Conservation (phyloP, 1,284 basidiomycete species). For the Tilletia caries region DNA sequence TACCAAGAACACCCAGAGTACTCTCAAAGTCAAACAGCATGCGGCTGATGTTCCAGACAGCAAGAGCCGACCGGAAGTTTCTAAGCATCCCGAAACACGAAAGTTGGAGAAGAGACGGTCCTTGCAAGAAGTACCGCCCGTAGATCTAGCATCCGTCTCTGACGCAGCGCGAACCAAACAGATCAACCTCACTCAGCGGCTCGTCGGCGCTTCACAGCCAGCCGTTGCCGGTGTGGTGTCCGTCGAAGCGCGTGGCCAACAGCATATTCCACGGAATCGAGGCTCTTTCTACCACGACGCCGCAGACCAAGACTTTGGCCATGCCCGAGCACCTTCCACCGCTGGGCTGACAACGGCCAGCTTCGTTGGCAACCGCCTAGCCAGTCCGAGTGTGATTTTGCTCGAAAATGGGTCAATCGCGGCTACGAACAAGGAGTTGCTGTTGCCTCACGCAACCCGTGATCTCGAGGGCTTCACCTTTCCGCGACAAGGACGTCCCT, state of each 20-base stretch:
- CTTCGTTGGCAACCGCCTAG: slow-evolving; percentile 11
- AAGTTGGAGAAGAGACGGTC: background rate
- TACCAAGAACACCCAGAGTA: too few relatives aligned
- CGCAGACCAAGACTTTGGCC: background rate
- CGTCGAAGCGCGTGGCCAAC: background rate
- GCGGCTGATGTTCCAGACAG: background rate
- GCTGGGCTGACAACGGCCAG: background rate
- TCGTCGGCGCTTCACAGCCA: slow-evolving; percentile 1
- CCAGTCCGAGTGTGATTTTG: slow-evolving; percentile 20
- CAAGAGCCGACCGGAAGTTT: background rate
- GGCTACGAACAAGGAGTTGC: background rate
- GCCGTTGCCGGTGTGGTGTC: background rate
- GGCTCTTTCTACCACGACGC: background rate
- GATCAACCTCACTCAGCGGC: background rate
- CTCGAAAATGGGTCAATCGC: slow-evolving; percentile 9
- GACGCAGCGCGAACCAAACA: background rate
- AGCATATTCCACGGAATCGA: background rate
- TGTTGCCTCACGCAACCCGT: background rate
- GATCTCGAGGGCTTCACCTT: slow-evolving; percentile 16
- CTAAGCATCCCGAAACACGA: background rate
- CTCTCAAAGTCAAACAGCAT: too few relatives aligned
- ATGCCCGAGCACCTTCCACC: background rate
- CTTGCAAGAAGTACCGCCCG: background rate
- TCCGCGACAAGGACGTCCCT: slow-evolving; percentile 21
- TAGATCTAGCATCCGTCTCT: background rate